Conservation (phyloP, 177 flowering plant species). For the Vitis hybrid region DNA sequence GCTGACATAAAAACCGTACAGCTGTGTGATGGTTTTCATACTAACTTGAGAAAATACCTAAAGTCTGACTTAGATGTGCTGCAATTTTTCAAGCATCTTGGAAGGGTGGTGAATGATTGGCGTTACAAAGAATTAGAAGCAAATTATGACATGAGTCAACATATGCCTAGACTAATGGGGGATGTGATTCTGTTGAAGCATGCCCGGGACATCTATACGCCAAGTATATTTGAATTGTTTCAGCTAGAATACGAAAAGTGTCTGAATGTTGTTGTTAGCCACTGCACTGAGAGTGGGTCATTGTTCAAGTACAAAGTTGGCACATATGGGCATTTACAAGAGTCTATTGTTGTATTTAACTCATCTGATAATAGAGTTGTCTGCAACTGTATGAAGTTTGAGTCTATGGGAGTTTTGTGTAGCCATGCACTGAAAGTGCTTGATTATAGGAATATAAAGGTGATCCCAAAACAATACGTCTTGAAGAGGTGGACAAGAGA, state of each 20-base stretch:
- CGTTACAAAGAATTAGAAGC: slow-evolving; percentile 32
- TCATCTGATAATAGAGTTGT: slow-evolving; percentile 14
- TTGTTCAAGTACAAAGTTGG: slow-evolving; percentile 30
- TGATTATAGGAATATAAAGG: slow-evolving; percentile 28
- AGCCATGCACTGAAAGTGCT: slow-evolving; percentile 41
- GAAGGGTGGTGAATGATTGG: slow-evolving; percentile 27
- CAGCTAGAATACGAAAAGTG: slow-evolving; percentile 33
- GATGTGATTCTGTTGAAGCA: slow-evolving; percentile 33
- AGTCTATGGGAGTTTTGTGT: slow-evolving; percentile 37
- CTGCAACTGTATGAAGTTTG: slow-evolving; percentile 39
- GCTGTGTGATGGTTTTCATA: slow-evolving; percentile 18
- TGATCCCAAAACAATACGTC: slow-evolving; percentile 28
- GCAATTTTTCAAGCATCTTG: slow-evolving; percentile 29
- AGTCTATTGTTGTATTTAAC: slow-evolving; percentile 24
- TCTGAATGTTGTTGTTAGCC: slow-evolving; percentile 16
- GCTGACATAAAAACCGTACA: slow-evolving; percentile 24
- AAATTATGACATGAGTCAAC: slow-evolving; percentile 26
- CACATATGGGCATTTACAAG: slow-evolving; percentile 19
- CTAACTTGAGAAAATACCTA: slow-evolving; percentile 18
- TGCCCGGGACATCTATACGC: slow-evolving; percentile 33
- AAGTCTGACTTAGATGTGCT: slow-evolving; percentile 17
- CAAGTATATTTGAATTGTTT: slow-evolving; percentile 28
- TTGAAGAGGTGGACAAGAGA: slow-evolving; percentile 36
- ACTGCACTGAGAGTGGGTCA: slow-evolving; percentile 15
- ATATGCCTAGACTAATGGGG: slow-evolving; percentile 26